Percentiles rank a stretch among this genome's conserved stretches.
Conservation (phyloP, 2,329 filamentous ascomycete genomes). For the Fusarium goolgardi region DNA sequence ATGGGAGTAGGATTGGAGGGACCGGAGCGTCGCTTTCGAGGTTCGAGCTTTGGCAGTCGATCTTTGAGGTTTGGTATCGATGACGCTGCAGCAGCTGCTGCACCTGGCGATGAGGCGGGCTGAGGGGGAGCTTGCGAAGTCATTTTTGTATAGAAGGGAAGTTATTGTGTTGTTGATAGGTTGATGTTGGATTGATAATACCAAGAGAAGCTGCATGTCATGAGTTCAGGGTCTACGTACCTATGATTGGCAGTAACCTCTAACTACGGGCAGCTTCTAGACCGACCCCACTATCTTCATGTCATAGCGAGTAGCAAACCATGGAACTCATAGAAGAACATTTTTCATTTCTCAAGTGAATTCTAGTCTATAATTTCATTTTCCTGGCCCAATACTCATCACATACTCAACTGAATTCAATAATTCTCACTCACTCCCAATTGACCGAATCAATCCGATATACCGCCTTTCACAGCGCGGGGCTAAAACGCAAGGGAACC, state of each 20-base stretch:
- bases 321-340: slow-evolving; percentile 11
- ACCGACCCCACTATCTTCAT: slow-evolving; percentile 20
- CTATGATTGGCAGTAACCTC: slow-evolving; percentile 26
- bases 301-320: slow-evolving; percentile 11
- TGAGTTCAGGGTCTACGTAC: slow-evolving; percentile 18
- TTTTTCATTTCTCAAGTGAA: slow-evolving; percentile 1
- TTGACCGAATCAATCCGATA: not conserved
- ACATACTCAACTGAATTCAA: not conserved
- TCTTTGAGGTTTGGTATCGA: slow-evolving; percentile 57
- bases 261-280: slow-evolving; percentile 20
- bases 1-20: slow-evolving; percentile 70
- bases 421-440: not conserved
- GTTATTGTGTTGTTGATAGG: slow-evolving; percentile 9
- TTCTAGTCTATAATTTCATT: not conserved
- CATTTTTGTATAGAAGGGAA: slow-evolving; percentile 37
- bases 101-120: slow-evolving; percentile 17
- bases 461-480: slow-evolving; percentile 12
- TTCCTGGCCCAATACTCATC: not conserved
- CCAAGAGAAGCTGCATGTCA: slow-evolving; percentile 25
- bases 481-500: slow-evolving; percentile 8
- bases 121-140: slow-evolving; percentile 39
- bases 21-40: slow-evolving; percentile 66
- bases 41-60: slow-evolving; percentile 74
- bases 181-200: slow-evolving; percentile 15
- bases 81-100: slow-evolving; percentile 32